phyloP scores from a whole-genome alignment of 306 rosid species.

The Vigna reflexopilosa region DNA sequence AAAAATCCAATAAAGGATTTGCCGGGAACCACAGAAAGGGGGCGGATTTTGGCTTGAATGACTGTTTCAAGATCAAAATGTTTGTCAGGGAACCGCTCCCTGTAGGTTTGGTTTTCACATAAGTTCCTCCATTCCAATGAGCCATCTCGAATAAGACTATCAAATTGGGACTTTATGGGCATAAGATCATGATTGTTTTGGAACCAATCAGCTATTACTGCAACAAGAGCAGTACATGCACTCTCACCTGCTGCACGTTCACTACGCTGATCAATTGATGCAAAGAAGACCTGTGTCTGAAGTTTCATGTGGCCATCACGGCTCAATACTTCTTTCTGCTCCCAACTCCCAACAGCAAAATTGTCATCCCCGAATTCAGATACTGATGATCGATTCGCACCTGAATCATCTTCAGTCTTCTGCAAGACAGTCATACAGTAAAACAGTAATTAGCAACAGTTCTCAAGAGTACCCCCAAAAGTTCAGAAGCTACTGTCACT shows the following conservation, averaged over 20 bases:
- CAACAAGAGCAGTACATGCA: constrained; percentile 98
- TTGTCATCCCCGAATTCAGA: constrained; percentile 98
- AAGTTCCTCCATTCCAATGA: constrained; percentile 94
- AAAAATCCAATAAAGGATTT: constrained; percentile 93
- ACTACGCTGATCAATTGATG: constrained; percentile 96
- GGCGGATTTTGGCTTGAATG: constrained; percentile 89
- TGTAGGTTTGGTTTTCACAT: constrained; percentile 81
- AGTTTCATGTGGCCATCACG: constrained; percentile 97
- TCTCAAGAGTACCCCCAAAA: constrained; percentile 33
- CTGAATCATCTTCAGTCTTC: constrained; percentile 83
- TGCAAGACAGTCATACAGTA: constrained; percentile 50
- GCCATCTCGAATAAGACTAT: constrained; percentile 93
- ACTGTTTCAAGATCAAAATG: constrained; percentile 98
- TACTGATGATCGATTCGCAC: constrained; percentile 77
- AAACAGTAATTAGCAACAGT: constrained; percentile 30
- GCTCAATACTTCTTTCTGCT: constrained; percentile 80
- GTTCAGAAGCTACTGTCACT: constrained; percentile 4
- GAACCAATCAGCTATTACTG: constrained; percentile 96
- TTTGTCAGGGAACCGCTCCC: constrained; percentile 89
- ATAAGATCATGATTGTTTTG: constrained; percentile 74
- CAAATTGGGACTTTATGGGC: constrained; percentile 98
- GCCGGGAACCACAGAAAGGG: constrained; percentile 75
- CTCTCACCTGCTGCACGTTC: constrained; percentile 99
- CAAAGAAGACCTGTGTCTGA: constrained; percentile 87
- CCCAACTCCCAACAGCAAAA: constrained; percentile 95